Conservation (phyloP, 345 rosid genomes). For the Melaleuca quinquenervia region DNA sequence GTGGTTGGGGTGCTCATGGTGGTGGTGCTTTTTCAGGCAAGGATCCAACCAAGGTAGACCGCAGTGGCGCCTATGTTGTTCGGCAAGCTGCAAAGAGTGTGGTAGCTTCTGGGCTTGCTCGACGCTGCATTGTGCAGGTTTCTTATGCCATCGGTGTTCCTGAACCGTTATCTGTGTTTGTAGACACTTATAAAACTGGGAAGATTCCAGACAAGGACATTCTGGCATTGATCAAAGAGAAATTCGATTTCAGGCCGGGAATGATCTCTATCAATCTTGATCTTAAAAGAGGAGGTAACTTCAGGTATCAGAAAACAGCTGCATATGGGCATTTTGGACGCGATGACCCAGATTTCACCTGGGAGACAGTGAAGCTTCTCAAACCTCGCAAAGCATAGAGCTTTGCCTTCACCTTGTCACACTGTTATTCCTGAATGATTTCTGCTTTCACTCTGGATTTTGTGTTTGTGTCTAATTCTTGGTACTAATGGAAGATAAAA, state of each 20-base stretch:
- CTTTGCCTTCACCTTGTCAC: background rate
- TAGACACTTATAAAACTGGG: slow-evolving; percentile 13
- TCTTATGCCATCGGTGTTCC: slow-evolving; percentile 18
- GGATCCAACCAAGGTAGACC: slow-evolving; percentile 17
- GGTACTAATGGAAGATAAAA: background rate
- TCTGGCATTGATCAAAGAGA: slow-evolving; percentile 11
- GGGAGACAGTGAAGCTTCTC: slow-evolving; percentile 15
- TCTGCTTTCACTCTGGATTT: background rate
- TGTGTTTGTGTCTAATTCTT: background rate
- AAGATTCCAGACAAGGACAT: slow-evolving; percentile 11
- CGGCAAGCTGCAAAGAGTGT: slow-evolving; percentile 22
- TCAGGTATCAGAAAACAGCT: slow-evolving; percentile 19
- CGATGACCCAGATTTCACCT: slow-evolving; percentile 16
- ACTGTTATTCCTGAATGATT: background rate
- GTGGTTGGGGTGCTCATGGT: slow-evolving; percentile 20
- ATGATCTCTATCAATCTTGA: slow-evolving; percentile 18
- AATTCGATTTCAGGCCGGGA: slow-evolving; percentile 24
- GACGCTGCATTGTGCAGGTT: slow-evolving; percentile 18
- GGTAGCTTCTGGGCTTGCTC: slow-evolving; percentile 21
- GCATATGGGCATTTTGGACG: slow-evolving; percentile 20
- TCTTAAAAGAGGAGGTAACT: slow-evolving; percentile 16
- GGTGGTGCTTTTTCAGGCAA: slow-evolving; percentile 22
- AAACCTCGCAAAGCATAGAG: slow-evolving; percentile 13
- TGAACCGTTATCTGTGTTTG: slow-evolving; percentile 12
- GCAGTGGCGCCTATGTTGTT: slow-evolving; percentile 13